Percentiles rank a stretch among this genome's conserved stretches.
These are phyloP conservation scores for Pseudogymnoascus sp. DNA, from an alignment of 2,329 filamentous ascomycete genomes.

Conservation along the genomic window DNA sequence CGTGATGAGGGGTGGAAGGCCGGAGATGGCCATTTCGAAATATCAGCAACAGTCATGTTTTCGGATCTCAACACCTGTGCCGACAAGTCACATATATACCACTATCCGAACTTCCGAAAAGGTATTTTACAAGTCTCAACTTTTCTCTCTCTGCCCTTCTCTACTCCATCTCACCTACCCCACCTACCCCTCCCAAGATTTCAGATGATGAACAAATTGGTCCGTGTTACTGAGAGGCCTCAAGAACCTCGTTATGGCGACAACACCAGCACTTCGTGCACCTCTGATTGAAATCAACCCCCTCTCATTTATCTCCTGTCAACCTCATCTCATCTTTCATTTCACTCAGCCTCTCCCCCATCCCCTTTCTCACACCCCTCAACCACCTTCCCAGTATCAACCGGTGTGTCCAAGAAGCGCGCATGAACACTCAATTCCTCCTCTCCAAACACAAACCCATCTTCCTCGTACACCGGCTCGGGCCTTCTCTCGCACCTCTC, in stretches of 20 bases:
- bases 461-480: not conserved
- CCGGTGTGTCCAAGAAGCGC: not conserved
- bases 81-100: not conserved
- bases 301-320: not conserved
- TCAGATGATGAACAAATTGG: constrained; percentile 12
- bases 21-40: not conserved
- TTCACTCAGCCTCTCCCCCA: not conserved
- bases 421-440: not conserved
- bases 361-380: not conserved
- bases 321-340: not conserved
- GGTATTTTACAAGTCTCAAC: not conserved
- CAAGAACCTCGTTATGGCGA: constrained; percentile 10
- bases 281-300: constrained; percentile 3
- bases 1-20: not conserved
- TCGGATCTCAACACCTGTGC: not conserved
- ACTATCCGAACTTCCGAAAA: not conserved
- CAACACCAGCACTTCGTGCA: constrained; percentile 10
- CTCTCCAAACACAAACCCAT: not conserved
- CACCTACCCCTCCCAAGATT: not conserved
- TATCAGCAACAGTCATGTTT: not conserved
- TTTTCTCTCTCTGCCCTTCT: not conserved
- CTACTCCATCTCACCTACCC: not conserved
- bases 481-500: not conserved
- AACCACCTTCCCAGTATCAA: not conserved
- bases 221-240: constrained; percentile 12